Evolutionary conservation across 108 stramenopile species (phyloP).

Genomic region (Discostella pseudostelligera): DNA sequence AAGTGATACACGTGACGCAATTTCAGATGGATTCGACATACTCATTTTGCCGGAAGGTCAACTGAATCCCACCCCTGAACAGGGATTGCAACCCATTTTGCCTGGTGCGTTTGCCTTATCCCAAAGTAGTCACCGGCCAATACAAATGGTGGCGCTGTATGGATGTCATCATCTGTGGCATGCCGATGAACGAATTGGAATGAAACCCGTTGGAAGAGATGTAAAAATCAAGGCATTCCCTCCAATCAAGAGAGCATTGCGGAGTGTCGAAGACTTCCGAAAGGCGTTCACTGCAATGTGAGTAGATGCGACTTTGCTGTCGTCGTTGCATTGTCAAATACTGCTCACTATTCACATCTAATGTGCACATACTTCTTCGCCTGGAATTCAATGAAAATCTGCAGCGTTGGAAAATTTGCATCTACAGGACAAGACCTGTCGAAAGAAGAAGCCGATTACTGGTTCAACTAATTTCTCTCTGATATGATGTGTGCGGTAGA

Average conservation of each 20-base stretch:
- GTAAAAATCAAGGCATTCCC: conserved; percentile 62
- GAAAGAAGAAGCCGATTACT: conserved; percentile 22
- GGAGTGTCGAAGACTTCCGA: conserved; percentile 57
- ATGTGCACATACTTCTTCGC: background rate
- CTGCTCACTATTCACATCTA: background rate
- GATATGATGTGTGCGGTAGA: background rate
- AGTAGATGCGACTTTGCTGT: background rate
- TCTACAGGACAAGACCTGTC: conserved; percentile 54
- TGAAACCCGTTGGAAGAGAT: conserved; percentile 52
- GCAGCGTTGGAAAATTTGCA: conserved; percentile 66
- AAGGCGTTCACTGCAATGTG: conserved; percentile 56
- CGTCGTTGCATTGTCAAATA: background rate
- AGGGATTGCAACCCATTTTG: conserved; percentile 67
- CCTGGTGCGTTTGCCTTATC: conserved; percentile 75
- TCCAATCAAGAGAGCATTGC: conserved; percentile 29
- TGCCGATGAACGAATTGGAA: conserved; percentile 65
- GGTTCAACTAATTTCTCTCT: conserved; percentile 8
- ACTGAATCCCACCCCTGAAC: conserved; percentile 75
- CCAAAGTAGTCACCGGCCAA: conserved; percentile 63
- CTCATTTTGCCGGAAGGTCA: conserved; percentile 85
- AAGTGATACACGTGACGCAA: conserved; percentile 59
- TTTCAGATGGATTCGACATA: conserved; percentile 82
- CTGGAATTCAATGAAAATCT: background rate
- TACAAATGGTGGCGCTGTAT: conserved; percentile 76
- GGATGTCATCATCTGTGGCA: conserved; percentile 80